A percentile compares a stretch with the other conserved stretches of the same genome.
These are phyloP conservation scores for Nothophaeocryptopus gaeumannii DNA, from an alignment of 2,329 filamentous ascomycete species.

Conservation along the genomic window DNA sequence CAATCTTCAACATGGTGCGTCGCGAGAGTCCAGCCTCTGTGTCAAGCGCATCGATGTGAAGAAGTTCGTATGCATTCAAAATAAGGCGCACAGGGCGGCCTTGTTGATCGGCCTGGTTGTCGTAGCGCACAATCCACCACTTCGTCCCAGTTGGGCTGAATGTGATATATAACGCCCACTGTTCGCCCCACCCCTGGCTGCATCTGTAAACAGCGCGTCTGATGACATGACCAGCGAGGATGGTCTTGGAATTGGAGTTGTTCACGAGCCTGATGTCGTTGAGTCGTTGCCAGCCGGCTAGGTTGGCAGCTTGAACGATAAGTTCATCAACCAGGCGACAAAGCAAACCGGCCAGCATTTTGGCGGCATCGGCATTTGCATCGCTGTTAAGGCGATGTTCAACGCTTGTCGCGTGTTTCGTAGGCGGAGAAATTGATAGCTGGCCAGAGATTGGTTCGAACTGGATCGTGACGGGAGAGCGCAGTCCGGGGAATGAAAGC, in stretches of 20 bases:
- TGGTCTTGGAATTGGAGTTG: slow-evolving; percentile 46
- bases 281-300: slow-evolving; percentile 62
- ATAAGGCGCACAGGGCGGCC: slow-evolving; percentile 17
- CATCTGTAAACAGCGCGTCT: slow-evolving; percentile 65
- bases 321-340: slow-evolving; percentile 52
- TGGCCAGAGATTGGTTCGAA: slow-evolving; percentile 78
- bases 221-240: slow-evolving; percentile 63
- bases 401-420: slow-evolving; percentile 41
- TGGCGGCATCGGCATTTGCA: slow-evolving; percentile 36
- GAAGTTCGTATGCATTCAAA: slow-evolving; percentile 17
- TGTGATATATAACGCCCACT: slow-evolving; percentile 69
- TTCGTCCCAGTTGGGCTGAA: slow-evolving; percentile 70
- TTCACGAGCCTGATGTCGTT: slow-evolving; percentile 50
- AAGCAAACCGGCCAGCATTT: slow-evolving; percentile 11
- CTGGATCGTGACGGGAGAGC: slow-evolving; percentile 56
- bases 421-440: slow-evolving; percentile 64
- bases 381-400: slow-evolving; percentile 66
- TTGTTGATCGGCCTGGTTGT: slow-evolving; percentile 32
- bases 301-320: slow-evolving; percentile 58
- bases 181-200: slow-evolving; percentile 65
- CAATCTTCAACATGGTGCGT: slow-evolving; percentile 33
- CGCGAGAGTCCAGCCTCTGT: slow-evolving; percentile 13
- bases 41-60: neutral
- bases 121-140: slow-evolving; percentile 74
- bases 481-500: slow-evolving; percentile 66